Evolutionary conservation across 2,329 filamentous ascomycete species (phyloP), one percentile per base, ranked within the genome.

Genomic region (Fusarium piperis): DNA sequence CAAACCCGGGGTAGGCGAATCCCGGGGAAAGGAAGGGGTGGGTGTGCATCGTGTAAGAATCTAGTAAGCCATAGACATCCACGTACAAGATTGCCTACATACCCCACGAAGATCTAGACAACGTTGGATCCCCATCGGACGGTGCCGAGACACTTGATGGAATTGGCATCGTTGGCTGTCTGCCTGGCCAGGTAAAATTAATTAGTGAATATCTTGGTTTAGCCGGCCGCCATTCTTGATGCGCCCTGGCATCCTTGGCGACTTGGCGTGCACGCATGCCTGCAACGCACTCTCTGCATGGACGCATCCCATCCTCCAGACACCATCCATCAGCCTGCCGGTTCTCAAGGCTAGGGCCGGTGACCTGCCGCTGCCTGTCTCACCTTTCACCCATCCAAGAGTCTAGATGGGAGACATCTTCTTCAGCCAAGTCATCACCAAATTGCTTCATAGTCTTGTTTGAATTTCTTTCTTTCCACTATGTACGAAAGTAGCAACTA

Each of bases 401-500:
- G 23, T 48, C 44, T n/a, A 4, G 10, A 48, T 48, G n/a, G 15
- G 44, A 7, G 28, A n/a, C n/a, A 20, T 52, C 2, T 28, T 30
- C 3, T 56, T 38, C 52, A 56, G 32, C 18, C 30, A 15, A 56
- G 52, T 13, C 32, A 16, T 20, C 35, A 39, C 53, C 12, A 16
- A 28, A 30, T 32, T 32, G n/a, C 23, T 57, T 30, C 35, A 38
- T 20, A 41, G 53, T 18, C n/a, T 58, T 44, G 28, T 20, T 44
- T 58, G 28, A 46, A 59, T 23, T 56, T 44, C 28, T 26, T 62
- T 44, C 59, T 62, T 62, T 62, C 35, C 55, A 15, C 30, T 56
- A 62, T 62, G 36, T 62, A 62, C 59, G 18, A 60, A 60, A 52
- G 58, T 35, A 39, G 26, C 23, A 60, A 60, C 61, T 63, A 61